Percentiles rank a stretch among this genome's conserved stretches.
Evolutionary conservation across 202 grass and related monocot species (phyloP).

Genomic region (Carex sylvatica): DNA sequence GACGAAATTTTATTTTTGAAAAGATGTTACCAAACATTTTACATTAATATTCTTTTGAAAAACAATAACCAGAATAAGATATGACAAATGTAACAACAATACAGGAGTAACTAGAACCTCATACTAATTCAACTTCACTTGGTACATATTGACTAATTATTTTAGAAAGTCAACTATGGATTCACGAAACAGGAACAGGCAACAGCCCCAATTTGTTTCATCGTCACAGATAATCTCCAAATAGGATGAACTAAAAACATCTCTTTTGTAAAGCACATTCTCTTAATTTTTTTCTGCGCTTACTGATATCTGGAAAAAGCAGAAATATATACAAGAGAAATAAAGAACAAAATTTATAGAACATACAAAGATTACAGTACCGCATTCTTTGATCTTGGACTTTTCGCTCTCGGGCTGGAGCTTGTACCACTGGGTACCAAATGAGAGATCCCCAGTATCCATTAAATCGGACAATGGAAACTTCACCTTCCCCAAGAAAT

Average conservation of each 20-base stretch:
- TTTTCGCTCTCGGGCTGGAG: constrained; percentile 75
- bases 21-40: neutral
- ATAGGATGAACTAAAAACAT: neutral
- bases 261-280: neutral
- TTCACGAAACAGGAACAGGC: neutral
- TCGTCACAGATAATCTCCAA: neutral
- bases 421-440: constrained; percentile 68
- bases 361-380: constrained; percentile 40
- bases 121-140: neutral
- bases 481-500: constrained; percentile 79
- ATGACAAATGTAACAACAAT: neutral
- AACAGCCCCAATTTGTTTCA: neutral
- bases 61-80: neutral
- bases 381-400: constrained; percentile 59
- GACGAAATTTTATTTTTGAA: neutral
- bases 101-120: neutral
- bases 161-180: neutral
- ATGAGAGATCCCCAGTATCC: constrained; percentile 48
- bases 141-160: neutral
- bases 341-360: neutral
- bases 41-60: neutral
- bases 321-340: neutral
- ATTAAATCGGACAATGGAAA: constrained; percentile 61
- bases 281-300: neutral
- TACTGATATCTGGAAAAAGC: neutral